Conservation (phyloP, 164 flowering plant species). For the Vitis rotundifolia region DNA sequence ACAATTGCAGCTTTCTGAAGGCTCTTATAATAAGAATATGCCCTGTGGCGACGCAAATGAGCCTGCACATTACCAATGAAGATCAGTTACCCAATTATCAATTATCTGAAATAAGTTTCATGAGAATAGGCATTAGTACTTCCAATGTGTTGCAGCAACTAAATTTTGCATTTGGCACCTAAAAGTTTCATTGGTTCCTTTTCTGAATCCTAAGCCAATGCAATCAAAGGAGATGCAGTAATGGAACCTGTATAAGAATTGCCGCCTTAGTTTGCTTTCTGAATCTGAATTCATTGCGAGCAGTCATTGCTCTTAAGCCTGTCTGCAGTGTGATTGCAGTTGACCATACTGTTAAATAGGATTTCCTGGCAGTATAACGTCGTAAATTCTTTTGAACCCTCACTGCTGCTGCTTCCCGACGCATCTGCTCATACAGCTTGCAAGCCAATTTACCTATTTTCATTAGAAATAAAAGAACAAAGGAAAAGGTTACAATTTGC, state of each 20-base stretch:
- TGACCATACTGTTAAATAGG: slow-evolving; percentile 42
- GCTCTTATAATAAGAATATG: slow-evolving; percentile 69
- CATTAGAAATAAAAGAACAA: neutral
- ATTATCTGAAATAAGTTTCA: neutral
- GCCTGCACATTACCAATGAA: slow-evolving; percentile 53
- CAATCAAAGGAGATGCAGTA: neutral
- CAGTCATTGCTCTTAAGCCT: slow-evolving; percentile 90
- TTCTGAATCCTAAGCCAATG: neutral
- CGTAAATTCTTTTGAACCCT: slow-evolving; percentile 84
- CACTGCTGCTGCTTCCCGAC: slow-evolving; percentile 81
- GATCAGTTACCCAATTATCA: neutral
- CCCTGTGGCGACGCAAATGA: slow-evolving; percentile 64
- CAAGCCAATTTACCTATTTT: slow-evolving; percentile 66
- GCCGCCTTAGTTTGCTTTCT: slow-evolving; percentile 90
- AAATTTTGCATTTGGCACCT: no score
- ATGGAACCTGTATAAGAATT: slow-evolving; percentile 68
- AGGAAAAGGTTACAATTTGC: neutral
- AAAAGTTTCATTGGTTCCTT: no score
- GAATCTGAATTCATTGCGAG: slow-evolving; percentile 88
- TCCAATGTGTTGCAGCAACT: no score
- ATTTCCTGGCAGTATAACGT: slow-evolving; percentile 45
- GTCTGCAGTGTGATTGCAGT: slow-evolving; percentile 83
- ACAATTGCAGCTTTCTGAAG: slow-evolving; percentile 74
- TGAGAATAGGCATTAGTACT: neutral
- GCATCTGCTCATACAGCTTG: slow-evolving; percentile 66